Conservation (phyloP, 2,329 filamentous ascomycete genomes). For the Pestalotiopsis sp. region DNA sequence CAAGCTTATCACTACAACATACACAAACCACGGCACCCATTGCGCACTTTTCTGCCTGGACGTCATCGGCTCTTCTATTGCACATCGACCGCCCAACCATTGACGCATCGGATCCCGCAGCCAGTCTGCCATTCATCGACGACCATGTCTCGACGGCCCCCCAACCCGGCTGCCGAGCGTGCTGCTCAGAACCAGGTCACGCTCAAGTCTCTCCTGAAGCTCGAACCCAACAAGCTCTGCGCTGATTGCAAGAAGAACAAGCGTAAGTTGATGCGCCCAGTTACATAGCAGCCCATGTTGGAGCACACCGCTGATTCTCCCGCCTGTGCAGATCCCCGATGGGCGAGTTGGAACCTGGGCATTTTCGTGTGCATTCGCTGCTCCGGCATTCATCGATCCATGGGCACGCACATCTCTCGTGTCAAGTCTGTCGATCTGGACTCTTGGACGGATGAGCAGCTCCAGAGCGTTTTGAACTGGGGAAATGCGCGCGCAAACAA, state of each 20-base stretch:
- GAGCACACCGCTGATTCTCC: conserved; percentile 12
- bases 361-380: conserved; percentile 98
- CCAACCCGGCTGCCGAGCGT: conserved; percentile 80
- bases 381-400: conserved; percentile 96
- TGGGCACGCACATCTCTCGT: conserved; percentile 97
- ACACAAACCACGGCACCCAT: background rate
- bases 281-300: conserved; percentile 10
- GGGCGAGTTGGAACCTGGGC: conserved; percentile 98
- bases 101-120: background rate
- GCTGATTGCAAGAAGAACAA: conserved; percentile 99
- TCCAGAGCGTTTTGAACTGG: conserved; percentile 93
- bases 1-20: background rate
- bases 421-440: conserved; percentile 99
- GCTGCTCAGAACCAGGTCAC: conserved; percentile 92
- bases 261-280: conserved; percentile 59
- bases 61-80: background rate
- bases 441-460: conserved; percentile 97
- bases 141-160: conserved; percentile 77
- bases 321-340: conserved; percentile 80
- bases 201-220: conserved; percentile 91
- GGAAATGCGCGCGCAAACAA: conserved; percentile 96
- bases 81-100: background rate
- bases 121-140: background rate
- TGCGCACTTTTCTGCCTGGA: background rate
- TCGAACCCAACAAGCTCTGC: conserved; percentile 95